A percentile compares a stretch with the other conserved stretches of the same genome.
These are phyloP conservation scores for Solanum chilense DNA, from an alignment of 257 asterid genomes.

Conservation along the genomic window DNA sequence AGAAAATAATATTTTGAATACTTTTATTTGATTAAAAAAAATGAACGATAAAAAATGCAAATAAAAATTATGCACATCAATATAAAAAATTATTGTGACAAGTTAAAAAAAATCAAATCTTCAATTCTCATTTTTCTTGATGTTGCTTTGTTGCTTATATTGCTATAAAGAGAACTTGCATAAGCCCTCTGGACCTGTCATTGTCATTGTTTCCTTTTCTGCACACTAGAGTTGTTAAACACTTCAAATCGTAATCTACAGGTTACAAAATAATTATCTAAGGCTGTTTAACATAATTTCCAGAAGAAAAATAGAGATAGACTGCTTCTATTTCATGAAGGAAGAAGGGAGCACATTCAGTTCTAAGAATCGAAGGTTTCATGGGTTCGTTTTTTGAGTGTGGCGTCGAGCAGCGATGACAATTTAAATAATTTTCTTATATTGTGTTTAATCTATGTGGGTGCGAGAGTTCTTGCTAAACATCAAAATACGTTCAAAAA, in stretches of 20 bases:
- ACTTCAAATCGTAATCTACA: not conserved
- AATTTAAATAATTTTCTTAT: not conserved
- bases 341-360: conserved; percentile 36
- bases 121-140: not conserved
- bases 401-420: conserved; percentile 53
- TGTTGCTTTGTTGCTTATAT: not conserved
- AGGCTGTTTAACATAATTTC: not conserved
- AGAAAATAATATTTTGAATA: not conserved
- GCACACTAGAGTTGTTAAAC: not conserved
- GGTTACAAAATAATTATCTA: not conserved
- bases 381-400: conserved; percentile 74
- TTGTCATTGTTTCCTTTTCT: not conserved
- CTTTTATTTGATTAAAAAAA: not conserved
- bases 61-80: not conserved
- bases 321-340: conserved; percentile 70
- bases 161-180: not conserved
- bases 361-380: conserved; percentile 41
- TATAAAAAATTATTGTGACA: not conserved
- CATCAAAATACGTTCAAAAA: not conserved
- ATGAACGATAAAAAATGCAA: not conserved
- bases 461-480: not conserved
- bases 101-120: not conserved
- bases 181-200: not conserved
- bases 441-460: not conserved
- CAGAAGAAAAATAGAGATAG: conserved; percentile 22